Evolutionary conservation across 352 stramenopile species (phyloP).

Genomic region (Pythium dissotocum): DNA sequence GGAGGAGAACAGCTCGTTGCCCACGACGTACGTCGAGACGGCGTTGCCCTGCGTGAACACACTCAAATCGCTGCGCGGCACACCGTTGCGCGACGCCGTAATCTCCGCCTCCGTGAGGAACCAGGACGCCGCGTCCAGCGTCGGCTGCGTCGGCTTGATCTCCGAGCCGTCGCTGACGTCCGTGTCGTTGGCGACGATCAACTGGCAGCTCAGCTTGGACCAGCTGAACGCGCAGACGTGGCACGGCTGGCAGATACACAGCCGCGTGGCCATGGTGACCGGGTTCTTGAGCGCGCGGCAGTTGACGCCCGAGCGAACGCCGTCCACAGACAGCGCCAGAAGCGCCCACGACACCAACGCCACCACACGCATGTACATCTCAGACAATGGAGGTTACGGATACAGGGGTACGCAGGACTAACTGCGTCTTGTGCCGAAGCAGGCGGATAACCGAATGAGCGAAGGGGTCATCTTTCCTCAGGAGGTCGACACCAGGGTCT

Average conservation of each 20-base stretch:
- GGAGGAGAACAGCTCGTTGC: constrained; percentile 48
- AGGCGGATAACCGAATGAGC: background rate
- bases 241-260: constrained; percentile 4
- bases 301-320: background rate
- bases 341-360: constrained; percentile 2
- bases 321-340: background rate
- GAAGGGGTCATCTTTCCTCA: background rate
- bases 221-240: constrained; percentile 19
- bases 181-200: constrained; percentile 9
- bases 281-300: background rate
- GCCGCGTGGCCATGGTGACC: background rate
- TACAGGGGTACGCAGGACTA: background rate
- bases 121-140: constrained; percentile 52
- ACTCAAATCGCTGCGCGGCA: constrained; percentile 42
- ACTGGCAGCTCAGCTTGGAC: constrained; percentile 9
- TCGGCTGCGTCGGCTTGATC: constrained; percentile 31
- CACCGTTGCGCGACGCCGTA: constrained; percentile 41
- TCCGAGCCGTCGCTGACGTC: constrained; percentile 30
- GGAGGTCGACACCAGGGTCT: background rate
- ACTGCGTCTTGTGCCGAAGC: background rate
- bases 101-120: constrained; percentile 68
- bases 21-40: constrained; percentile 43
- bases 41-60: constrained; percentile 50
- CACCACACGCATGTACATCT: background rate
- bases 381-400: too few species aligned